A percentile compares a stretch with the other conserved stretches of the same genome.
These are phyloP conservation scores for Lagerstroemia speciosa DNA, from an alignment of 345 rosid species.

Conservation along the genomic window DNA sequence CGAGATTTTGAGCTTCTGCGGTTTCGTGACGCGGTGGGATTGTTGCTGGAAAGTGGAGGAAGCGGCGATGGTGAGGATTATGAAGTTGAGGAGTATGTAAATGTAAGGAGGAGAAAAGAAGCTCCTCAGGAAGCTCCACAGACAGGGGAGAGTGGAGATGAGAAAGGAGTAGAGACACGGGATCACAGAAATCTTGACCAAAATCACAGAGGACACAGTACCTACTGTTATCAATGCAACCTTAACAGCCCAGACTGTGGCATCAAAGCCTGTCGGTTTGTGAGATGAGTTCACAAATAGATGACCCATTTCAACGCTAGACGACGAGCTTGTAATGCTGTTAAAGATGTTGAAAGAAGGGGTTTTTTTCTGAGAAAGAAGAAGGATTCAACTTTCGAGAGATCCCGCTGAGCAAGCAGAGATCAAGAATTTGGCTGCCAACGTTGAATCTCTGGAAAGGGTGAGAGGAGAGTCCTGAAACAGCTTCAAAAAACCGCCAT, in stretches of 20 bases:
- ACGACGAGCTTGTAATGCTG: not conserved
- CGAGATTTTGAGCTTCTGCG: not conserved
- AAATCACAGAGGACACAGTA: slow-evolving; percentile 23
- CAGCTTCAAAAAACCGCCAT: slow-evolving; percentile 15
- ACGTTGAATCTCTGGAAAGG: not conserved
- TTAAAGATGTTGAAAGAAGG: not conserved
- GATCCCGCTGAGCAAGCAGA: slow-evolving; percentile 8
- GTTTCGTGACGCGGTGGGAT: not conserved
- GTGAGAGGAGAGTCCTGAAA: slow-evolving; percentile 5
- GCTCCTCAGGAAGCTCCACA: slow-evolving; percentile 21
- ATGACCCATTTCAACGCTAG: slow-evolving; percentile 18
- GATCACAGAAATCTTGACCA: slow-evolving; percentile 27
- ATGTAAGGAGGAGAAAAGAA: slow-evolving; percentile 41
- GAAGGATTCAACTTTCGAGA: not conserved
- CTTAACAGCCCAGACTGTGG: slow-evolving; percentile 21
- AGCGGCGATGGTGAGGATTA: slow-evolving; percentile 37
- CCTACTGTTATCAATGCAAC: slow-evolving; percentile 22
- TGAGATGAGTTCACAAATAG: slow-evolving; percentile 6
- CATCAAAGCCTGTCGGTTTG: slow-evolving; percentile 15
- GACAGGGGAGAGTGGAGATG: slow-evolving; percentile 19
- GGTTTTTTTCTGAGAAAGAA: not conserved
- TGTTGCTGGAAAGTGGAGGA: slow-evolving; percentile 21
- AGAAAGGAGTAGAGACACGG: slow-evolving; percentile 19
- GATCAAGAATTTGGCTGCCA: slow-evolving; percentile 7
- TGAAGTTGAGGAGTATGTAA: slow-evolving; percentile 36